A percentile compares a stretch with the other conserved stretches of the same genome.
Evolutionary conservation across 208 protist genomes (phyloP).

Genomic region (Wallacemonas collosoma): DNA sequence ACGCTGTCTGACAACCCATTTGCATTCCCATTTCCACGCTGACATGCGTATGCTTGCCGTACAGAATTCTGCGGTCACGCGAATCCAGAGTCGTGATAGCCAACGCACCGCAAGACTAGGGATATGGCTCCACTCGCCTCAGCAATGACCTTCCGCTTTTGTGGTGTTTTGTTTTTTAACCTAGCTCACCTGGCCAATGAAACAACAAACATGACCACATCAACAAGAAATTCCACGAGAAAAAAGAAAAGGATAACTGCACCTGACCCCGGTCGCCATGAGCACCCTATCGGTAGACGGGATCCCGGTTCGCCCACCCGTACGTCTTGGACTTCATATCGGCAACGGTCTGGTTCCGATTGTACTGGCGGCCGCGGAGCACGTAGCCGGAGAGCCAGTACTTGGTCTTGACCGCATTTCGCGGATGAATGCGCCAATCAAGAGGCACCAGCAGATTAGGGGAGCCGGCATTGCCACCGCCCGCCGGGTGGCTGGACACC

Average conservation of each 20-base stretch:
- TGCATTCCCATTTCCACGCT: too few species aligned
- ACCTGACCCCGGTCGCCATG: too few species aligned
- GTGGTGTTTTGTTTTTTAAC: too few species aligned
- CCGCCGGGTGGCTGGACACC: slow-evolving; percentile 86
- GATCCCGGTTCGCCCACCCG: slow-evolving; percentile 88
- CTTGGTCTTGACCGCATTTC: slow-evolving; percentile 90
- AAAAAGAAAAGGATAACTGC: not conserved
- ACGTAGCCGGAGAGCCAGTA: slow-evolving; percentile 94
- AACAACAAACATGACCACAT: not conserved
- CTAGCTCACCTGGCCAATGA: too few species aligned
- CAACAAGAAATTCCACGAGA: not conserved
- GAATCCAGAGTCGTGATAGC: too few species aligned
- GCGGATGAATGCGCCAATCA: slow-evolving; percentile 88
- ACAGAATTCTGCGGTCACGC: too few species aligned
- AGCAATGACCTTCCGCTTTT: too few species aligned
- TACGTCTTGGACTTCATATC: slow-evolving; percentile 92
- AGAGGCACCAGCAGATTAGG: slow-evolving; percentile 89
- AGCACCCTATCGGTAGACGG: slow-evolving; percentile 75
- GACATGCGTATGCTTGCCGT: too few species aligned
- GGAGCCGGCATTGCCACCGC: slow-evolving; percentile 86
- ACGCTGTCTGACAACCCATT: too few species aligned
- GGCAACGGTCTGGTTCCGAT: slow-evolving; percentile 78
- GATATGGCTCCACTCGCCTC: too few species aligned
- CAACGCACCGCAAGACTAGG: too few species aligned
- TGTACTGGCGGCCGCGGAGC: slow-evolving; percentile 88